Base-by-base conservation (phyloP, 2,329 filamentous ascomycete species). In the Aureobasidium sp. region DNA sequence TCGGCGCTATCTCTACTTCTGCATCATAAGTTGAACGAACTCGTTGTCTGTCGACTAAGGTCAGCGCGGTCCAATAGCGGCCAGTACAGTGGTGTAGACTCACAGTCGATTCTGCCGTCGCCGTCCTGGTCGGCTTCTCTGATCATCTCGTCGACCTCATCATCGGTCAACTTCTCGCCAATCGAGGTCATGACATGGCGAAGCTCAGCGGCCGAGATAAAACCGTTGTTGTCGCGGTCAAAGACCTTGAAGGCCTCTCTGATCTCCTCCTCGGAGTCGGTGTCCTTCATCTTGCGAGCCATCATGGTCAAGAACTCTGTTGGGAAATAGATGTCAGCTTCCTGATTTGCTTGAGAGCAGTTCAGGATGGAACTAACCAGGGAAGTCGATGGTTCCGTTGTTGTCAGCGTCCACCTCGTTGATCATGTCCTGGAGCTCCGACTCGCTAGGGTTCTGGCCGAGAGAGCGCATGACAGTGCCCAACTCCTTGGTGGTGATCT, bases 101-200 rank as follows among this genome's bases (percentile, higher is more conserved):
- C 72, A 85, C 84, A 87, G 73, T 87, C 84, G 72, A 87, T 87
- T 66, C 79, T 78, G 63, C 84, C 84, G 69, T 86, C 83, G 44
- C 82, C 83, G 70, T 87, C 82, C 77, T 84, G 81, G 69, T 87
- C 84, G 66, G 84, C 84, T 75, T 86, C 82, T 69, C 81, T 75
- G 70, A 87, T 83, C 84, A 87, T 86, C 76, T 85, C 82, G 65
- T 86, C 82, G 63, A 87, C 81, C 76, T 87, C 83, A 47, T 82
- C 82, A 67, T 86, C 83, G 55, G 82, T 84, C 71, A 87, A 73
- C 72, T 84, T 82, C 78, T 87, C 84, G 67, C 84, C 84, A 61
- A 87, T 83, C 27, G 80, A 83, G 67, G 82, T 84, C 82, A 87
- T 85, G 73, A 87, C 83, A 68, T 82, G 79, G 67, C 82, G 79